Evolutionary conservation across 148 eudicot species (phyloP).

Genomic region (Rhododendron molle): DNA sequence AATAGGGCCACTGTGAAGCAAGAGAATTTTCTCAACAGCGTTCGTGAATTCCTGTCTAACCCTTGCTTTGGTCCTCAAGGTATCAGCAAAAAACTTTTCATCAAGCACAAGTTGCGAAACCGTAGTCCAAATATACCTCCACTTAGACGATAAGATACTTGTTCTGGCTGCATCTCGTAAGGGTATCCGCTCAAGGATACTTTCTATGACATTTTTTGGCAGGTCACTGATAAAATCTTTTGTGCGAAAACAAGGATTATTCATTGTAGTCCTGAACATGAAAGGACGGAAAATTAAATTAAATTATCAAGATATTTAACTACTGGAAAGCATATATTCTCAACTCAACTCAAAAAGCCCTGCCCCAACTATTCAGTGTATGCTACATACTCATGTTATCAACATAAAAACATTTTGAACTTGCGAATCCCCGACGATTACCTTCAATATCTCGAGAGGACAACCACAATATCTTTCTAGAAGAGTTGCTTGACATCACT

Average conservation of each 20-base stretch:
- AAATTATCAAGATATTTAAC: neutral
- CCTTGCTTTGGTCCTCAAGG: neutral
- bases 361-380: neutral
- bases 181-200: neutral
- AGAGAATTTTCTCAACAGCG: neutral
- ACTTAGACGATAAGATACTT: neutral
- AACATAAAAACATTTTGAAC: neutral
- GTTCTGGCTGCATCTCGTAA: constrained; percentile 6
- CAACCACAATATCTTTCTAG: neutral
- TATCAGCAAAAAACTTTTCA: neutral
- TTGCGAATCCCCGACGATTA: neutral
- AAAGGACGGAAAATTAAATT: neutral
- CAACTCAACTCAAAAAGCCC: neutral
- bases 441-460: neutral
- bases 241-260: neutral
- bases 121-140: neutral
- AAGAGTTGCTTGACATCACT: neutral
- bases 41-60: neutral
- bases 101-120: neutral
- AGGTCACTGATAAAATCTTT: neutral
- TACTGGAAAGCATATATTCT: neutral
- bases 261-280: neutral
- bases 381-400: neutral
- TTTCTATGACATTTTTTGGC: neutral
- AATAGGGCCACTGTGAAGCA: neutral